Evolutionary conservation across 169 alveolate genomes (phyloP).

Genomic region (Amoebophrya sp.): DNA sequence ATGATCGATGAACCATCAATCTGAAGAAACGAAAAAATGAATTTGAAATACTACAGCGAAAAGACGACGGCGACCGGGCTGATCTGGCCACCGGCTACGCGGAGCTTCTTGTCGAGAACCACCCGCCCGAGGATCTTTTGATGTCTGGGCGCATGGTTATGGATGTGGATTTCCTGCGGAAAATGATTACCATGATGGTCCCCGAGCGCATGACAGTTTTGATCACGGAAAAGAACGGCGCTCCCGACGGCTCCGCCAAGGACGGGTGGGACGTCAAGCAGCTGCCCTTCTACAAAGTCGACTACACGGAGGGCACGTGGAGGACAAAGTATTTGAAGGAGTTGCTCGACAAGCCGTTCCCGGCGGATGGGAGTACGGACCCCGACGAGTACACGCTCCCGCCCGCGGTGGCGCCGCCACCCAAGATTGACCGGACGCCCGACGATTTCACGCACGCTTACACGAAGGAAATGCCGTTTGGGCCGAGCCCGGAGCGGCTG

Average conservation of each 20-base stretch:
- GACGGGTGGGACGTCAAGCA: neutral
- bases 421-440: neutral
- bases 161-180: neutral
- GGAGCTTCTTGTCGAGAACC: neutral
- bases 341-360: neutral
- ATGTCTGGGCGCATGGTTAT: neutral
- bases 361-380: neutral
- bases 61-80: neutral
- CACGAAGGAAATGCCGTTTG: neutral
- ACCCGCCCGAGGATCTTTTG: neutral
- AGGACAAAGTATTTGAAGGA: neutral
- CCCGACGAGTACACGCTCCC: neutral
- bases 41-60: too few relatives aligned
- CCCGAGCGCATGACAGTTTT: neutral
- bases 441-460: neutral
- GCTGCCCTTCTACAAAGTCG: neutral
- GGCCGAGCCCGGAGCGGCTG: neutral
- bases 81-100: neutral
- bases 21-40: too few relatives aligned
- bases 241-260: neutral
- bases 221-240: neutral
- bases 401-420: neutral
- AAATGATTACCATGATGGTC: neutral
- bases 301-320: neutral
- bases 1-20: too few relatives aligned